Percentiles rank a stretch among this genome's conserved stretches.
Conservation (phyloP, 2,329 filamentous ascomycete genomes). For the Exophiala mesophila region DNA sequence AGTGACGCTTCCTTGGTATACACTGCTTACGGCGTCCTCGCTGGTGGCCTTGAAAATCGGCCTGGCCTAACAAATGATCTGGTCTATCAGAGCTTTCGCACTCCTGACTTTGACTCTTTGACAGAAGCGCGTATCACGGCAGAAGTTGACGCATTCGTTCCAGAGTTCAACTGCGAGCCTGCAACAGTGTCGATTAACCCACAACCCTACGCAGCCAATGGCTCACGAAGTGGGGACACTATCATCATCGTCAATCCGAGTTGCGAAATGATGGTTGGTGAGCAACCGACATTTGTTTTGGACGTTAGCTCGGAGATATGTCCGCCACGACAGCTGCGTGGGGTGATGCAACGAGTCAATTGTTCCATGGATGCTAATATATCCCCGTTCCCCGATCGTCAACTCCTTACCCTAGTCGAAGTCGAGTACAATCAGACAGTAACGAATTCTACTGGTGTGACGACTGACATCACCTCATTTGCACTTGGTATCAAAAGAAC, state of each 20-base stretch:
- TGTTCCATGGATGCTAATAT: neutral
- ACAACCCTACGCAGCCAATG: neutral
- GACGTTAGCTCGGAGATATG: conserved; percentile 7
- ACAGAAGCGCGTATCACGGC: conserved; percentile 1
- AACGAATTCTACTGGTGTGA: neutral
- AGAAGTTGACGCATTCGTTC: conserved; percentile 12
- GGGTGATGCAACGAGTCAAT: neutral
- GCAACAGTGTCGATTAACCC: conserved; percentile 12
- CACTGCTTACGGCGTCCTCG: conserved; percentile 15
- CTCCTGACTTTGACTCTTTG: neutral
- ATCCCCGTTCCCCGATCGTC: conserved; percentile 3
- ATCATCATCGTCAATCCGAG: neutral
- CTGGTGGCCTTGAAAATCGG: conserved; percentile 4
- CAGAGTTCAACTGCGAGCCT: conserved; percentile 14
- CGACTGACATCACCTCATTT: neutral
- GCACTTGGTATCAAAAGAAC: neutral
- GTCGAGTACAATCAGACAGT: conserved; percentile 10
- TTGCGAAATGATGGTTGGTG: conserved; percentile 1
- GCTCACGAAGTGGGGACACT: neutral
- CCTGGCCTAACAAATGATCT: conserved; percentile 5
- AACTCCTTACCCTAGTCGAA: conserved; percentile 15
- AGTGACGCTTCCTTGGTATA: conserved; percentile 18
- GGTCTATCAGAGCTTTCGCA: conserved; percentile 10
- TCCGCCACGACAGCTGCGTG: neutral
- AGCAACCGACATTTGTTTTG: neutral